A percentile compares a stretch with the other conserved stretches of the same genome.
Conservation (phyloP, 2,329 filamentous ascomycete species). For the Nigrograna mackinnonii region DNA sequence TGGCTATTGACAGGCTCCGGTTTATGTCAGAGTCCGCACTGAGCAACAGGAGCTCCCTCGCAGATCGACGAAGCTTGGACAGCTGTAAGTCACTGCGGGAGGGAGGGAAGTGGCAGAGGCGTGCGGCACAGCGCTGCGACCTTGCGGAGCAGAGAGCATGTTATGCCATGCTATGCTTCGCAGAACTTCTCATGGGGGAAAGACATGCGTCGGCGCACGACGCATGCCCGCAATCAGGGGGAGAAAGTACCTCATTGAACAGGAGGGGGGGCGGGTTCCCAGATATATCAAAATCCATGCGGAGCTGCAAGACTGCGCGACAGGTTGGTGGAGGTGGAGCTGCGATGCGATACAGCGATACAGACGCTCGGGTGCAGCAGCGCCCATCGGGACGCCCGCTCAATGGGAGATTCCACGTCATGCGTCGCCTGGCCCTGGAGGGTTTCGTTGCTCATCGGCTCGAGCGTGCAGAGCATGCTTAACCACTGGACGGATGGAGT, state of each 20-base stretch:
- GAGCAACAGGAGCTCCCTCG: conserved; percentile 17
- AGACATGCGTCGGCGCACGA: too few species aligned
- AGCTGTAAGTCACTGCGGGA: conserved; percentile 23
- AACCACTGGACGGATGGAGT: too few species aligned
- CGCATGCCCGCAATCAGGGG: too few species aligned
- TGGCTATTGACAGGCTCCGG: too few species aligned
- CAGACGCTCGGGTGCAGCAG: conserved; percentile 15
- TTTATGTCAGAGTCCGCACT: too few species aligned
- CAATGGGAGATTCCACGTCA: conserved; percentile 23
- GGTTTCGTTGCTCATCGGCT: too few species aligned
- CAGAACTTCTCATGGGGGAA: too few species aligned
- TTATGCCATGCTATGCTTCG: too few species aligned
- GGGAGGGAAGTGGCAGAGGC: conserved; percentile 11
- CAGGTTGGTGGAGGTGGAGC: conserved; percentile 16
- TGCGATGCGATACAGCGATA: conserved; percentile 19
- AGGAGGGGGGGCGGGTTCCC: conserved; percentile 11
- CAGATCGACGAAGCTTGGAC: conserved; percentile 34
- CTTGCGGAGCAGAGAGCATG: not conserved
- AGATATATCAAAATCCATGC: conserved; percentile 16
- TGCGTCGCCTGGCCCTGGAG: too few species aligned
- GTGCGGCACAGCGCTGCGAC: conserved; percentile 20
- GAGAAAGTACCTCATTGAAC: conserved; percentile 1
- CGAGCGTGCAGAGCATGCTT: too few species aligned
- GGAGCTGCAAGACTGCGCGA: too few species aligned
- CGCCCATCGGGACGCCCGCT: conserved; percentile 30